phyloP scores from a whole-genome alignment of 768 basidiomycete species.

The Trametes gibbosa region DNA sequence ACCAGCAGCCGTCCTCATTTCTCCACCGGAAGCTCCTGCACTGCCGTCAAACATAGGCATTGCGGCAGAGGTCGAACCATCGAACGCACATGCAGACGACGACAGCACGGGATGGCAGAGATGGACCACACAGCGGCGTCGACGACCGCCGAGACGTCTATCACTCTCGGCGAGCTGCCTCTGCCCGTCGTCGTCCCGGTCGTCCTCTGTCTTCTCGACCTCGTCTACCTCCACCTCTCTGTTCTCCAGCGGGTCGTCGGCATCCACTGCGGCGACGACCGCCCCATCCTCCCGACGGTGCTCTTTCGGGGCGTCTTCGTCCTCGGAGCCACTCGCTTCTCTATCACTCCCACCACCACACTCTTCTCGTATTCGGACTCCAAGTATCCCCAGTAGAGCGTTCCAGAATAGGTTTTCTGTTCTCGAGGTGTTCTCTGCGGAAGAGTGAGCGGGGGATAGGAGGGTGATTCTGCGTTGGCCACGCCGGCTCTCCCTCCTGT shows the following conservation, averaged over 20 bases:
- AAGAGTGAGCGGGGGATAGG: background rate
- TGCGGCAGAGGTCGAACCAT: background rate
- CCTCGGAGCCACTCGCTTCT: too few relatives aligned
- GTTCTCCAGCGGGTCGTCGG: background rate
- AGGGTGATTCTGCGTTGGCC: too few relatives aligned
- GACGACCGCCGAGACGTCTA: background rate
- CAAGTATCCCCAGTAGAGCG: background rate
- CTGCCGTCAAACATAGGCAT: background rate
- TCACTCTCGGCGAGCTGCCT: background rate
- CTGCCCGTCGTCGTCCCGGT: background rate
- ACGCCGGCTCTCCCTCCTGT: too few relatives aligned
- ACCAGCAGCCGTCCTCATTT: too few relatives aligned
- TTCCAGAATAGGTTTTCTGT: background rate
- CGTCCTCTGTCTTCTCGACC: background rate
- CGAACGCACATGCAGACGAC: too few relatives aligned
- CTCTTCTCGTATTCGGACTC: background rate
- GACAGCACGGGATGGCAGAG: background rate
- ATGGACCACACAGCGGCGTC: background rate
- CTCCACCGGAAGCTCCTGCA: too few relatives aligned
- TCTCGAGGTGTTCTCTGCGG: constrained; percentile 9
- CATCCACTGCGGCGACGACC: background rate
- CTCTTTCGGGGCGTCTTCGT: background rate
- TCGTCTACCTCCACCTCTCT: background rate
- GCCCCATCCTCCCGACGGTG: background rate
- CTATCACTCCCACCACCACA: too few relatives aligned